phyloP scores from a whole-genome alignment of 495 filamentous ascomycete species.

The Glonium stellatum region DNA sequence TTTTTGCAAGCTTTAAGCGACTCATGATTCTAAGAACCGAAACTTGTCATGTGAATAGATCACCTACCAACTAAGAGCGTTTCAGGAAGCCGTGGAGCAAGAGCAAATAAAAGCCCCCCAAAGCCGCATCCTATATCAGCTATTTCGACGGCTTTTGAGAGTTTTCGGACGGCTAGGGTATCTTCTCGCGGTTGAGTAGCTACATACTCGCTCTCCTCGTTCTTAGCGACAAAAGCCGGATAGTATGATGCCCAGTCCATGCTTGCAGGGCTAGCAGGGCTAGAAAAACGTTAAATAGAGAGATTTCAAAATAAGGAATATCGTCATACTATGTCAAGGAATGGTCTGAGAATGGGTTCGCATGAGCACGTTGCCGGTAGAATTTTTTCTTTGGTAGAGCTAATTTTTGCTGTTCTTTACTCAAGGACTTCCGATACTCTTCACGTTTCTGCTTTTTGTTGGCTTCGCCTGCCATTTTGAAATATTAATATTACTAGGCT shows the following conservation, averaged over 20 bases:
- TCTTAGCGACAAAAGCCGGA: slow-evolving; percentile 53
- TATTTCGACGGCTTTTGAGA: slow-evolving; percentile 72
- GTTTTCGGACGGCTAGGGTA: slow-evolving; percentile 28
- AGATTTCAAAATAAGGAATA: slow-evolving; percentile 14
- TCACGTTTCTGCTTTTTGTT: slow-evolving; percentile 68
- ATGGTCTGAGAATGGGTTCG: slow-evolving; percentile 96
- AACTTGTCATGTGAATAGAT: background rate
- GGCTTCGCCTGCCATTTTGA: slow-evolving; percentile 46
- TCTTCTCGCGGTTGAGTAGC: background rate
- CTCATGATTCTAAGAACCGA: background rate
- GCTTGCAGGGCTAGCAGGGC: slow-evolving; percentile 68
- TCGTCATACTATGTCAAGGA: slow-evolving; percentile 65
- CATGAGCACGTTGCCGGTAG: slow-evolving; percentile 93
- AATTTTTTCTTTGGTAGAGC: slow-evolving; percentile 84
- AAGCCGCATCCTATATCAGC: slow-evolving; percentile 97
- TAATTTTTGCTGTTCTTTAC: slow-evolving; percentile 28
- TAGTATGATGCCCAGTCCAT: slow-evolving; percentile 91
- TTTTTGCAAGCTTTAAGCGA: background rate
- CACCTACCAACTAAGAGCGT: slow-evolving; percentile 69
- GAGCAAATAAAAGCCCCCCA: slow-evolving; percentile 80
- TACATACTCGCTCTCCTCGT: slow-evolving; percentile 12
- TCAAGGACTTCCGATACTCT: slow-evolving; percentile 53
- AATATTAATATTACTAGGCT: background rate
- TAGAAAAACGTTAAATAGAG: slow-evolving; percentile 33
- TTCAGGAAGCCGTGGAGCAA: slow-evolving; percentile 73